A percentile compares a stretch with the other conserved stretches of the same genome.
These are phyloP conservation scores for Leishmania turanica DNA, from an alignment of 208 protist species.

Conservation along the genomic window DNA sequence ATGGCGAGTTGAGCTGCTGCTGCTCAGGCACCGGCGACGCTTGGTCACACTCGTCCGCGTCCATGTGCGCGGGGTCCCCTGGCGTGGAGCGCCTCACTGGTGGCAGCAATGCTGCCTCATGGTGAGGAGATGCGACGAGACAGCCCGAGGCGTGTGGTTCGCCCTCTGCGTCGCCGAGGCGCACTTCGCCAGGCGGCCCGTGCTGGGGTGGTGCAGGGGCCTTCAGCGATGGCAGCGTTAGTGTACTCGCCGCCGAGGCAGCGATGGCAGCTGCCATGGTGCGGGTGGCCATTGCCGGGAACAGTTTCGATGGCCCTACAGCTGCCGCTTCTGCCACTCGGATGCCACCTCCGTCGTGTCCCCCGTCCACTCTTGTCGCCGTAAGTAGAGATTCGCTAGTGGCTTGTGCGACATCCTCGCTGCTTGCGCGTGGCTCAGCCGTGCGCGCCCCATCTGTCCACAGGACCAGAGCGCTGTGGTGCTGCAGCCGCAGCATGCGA, in stretches of 20 bases:
- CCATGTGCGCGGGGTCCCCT: not conserved
- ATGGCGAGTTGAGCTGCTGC: slow-evolving; percentile 8
- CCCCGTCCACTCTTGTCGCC: not conserved
- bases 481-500: slow-evolving; percentile 8
- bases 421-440: not conserved
- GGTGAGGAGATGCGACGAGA: not conserved
- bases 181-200: not conserved
- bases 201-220: not conserved
- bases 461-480: slow-evolving; percentile 12
- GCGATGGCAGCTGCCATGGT: slow-evolving; percentile 11
- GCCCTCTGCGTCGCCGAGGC: not conserved
- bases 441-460: slow-evolving; percentile 4
- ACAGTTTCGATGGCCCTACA: slow-evolving; percentile 10
- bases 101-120: not conserved
- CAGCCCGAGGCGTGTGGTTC: not conserved
- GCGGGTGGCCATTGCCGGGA: slow-evolving; percentile 8
- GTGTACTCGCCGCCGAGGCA: slow-evolving; percentile 3
- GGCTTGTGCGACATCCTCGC: not conserved
- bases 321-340: not conserved
- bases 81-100: not conserved
- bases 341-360: not conserved
- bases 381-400: not conserved
- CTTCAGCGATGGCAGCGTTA: not conserved
- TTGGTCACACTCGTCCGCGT: not conserved
- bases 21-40: not conserved